Conservation (phyloP, 805 yeast species). For the Yarrowia osloensis region DNA sequence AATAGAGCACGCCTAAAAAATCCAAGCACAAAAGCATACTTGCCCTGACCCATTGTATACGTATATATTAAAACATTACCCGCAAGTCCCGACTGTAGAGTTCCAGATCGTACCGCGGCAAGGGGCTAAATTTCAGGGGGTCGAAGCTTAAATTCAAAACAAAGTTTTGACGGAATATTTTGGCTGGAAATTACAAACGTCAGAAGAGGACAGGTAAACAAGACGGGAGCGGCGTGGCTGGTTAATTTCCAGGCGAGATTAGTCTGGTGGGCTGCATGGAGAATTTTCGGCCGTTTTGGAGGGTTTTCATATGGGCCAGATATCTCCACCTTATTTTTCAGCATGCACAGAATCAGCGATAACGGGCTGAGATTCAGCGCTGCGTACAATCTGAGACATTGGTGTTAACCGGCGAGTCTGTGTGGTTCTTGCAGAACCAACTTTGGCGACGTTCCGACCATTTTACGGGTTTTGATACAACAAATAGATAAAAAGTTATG, state of each 20-base stretch:
- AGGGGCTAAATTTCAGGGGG: conserved; percentile 16
- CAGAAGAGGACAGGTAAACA: background rate
- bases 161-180: background rate
- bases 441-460: background rate
- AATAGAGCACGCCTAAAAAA: background rate
- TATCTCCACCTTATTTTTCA: background rate
- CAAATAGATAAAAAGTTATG: conserved; percentile 13
- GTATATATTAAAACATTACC: background rate
- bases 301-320: background rate
- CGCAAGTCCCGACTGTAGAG: background rate
- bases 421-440: background rate
- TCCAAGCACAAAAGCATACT: background rate
- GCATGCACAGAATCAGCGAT: background rate
- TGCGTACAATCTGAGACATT: background rate
- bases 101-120: background rate
- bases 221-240: background rate
- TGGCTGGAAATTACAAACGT: background rate
- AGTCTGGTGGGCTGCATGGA: background rate
- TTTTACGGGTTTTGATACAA: background rate
- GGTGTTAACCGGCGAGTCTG: background rate
- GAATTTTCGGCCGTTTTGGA: background rate
- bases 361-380: background rate
- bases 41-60: background rate
- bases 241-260: background rate
- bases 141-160: background rate